Percentiles rank a stretch among this genome's conserved stretches.
Evolutionary conservation across 1,284 basidiomycete species (phyloP).

Genomic region (Cutaneotrichosporon arboriforme): DNA sequence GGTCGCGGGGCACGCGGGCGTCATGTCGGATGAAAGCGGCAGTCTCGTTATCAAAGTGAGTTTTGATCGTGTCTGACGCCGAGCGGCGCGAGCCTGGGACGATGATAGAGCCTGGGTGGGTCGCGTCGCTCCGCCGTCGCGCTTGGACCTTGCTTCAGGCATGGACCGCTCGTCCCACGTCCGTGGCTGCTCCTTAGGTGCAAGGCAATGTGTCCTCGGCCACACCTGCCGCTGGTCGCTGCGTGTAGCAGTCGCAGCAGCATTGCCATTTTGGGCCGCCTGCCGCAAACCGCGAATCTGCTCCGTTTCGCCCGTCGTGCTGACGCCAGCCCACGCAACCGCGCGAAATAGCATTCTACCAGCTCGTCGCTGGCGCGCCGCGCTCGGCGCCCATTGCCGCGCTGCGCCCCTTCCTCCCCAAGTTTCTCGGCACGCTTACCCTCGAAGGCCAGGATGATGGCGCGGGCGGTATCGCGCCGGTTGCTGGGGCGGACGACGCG

Average conservation of each 20-base stretch:
- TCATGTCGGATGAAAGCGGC: constrained; percentile 68
- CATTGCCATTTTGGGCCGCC: no score
- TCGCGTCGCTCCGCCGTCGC: no score
- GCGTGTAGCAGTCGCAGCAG: no score
- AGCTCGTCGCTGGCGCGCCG: constrained; percentile 51
- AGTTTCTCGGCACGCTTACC: constrained; percentile 68
- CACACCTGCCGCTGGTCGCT: no score
- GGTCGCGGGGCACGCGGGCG: constrained; percentile 81
- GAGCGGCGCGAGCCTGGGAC: background rate
- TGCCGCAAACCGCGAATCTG: background rate
- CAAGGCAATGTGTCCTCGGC: no score
- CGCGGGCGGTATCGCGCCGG: constrained; percentile 16
- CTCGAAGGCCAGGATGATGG: constrained; percentile 59
- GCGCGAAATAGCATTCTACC: constrained; percentile 76
- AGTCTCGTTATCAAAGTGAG: constrained; percentile 70
- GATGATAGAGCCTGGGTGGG: no score
- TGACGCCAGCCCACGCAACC: constrained; percentile 56
- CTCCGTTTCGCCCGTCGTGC: background rate
- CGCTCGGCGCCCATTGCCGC: constrained; percentile 20
- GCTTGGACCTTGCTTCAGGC: no score
- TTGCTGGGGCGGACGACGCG: constrained; percentile 14
- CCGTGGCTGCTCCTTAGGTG: no score
- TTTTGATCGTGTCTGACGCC: background rate
- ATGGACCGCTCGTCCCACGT: no score
- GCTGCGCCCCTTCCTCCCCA: constrained; percentile 58